phyloP scores from a whole-genome alignment of 305 asterid genomes.

The Solanum hybrid region DNA sequence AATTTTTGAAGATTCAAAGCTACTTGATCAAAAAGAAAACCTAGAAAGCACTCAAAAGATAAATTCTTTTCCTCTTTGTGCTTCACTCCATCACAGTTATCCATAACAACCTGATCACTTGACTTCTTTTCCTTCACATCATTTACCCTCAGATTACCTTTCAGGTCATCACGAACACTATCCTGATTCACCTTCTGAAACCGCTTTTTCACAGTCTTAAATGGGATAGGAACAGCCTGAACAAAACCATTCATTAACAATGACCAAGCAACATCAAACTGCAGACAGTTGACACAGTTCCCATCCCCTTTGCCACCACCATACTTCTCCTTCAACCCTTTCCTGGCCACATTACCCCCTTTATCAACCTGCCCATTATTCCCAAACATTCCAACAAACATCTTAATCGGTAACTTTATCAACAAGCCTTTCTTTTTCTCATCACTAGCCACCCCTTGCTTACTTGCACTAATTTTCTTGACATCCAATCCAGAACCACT shows the following conservation, averaged over 20 bases:
- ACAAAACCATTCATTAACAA: slow-evolving; percentile 54
- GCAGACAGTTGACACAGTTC: slow-evolving; percentile 50
- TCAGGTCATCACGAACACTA: slow-evolving; percentile 14
- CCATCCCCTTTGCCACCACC: slow-evolving; percentile 38
- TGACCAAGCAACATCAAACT: slow-evolving; percentile 56
- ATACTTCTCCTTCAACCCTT: slow-evolving; percentile 53
- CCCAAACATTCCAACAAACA: slow-evolving; percentile 53
- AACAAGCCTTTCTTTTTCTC: slow-evolving; percentile 34
- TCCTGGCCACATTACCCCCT: slow-evolving; percentile 27
- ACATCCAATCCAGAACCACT: slow-evolving; percentile 33
- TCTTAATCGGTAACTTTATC: slow-evolving; percentile 40
- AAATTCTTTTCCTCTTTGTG: slow-evolving; percentile 40
- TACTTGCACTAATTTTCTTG: slow-evolving; percentile 25
- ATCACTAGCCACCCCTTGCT: slow-evolving; percentile 23
- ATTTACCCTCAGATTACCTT: slow-evolving; percentile 16
- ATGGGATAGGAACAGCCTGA: slow-evolving; percentile 62
- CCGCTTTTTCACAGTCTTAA: slow-evolving; percentile 49
- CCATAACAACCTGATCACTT: slow-evolving; percentile 17
- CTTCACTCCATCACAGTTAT: slow-evolving; percentile 11
- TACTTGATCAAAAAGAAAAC: slow-evolving; percentile 65
- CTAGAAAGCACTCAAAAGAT: slow-evolving; percentile 59
- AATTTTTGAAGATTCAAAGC: slow-evolving; percentile 50
- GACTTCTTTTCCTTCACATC: slow-evolving; percentile 27
- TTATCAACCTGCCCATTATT: slow-evolving; percentile 20
- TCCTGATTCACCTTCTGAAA: slow-evolving; percentile 30